Evolutionary conservation across 495 filamentous ascomycete species (phyloP).

Genomic region (Aspergillus baeticus): DNA sequence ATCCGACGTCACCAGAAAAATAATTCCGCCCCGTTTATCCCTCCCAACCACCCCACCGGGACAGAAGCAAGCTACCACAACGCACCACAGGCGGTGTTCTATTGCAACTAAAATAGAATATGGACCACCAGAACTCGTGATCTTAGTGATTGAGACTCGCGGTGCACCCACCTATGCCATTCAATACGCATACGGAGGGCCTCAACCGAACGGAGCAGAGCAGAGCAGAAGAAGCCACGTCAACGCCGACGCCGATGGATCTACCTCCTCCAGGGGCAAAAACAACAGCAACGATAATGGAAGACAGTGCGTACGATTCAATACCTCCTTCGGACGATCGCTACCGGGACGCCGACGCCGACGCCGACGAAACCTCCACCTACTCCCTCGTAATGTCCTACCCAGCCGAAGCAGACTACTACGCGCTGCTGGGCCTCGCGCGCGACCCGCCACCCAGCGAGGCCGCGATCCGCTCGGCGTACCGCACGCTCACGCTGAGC

Average conservation of each 20-base stretch:
- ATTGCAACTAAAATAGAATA: neutral
- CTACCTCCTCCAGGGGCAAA: no score
- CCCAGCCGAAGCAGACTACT: conserved; percentile 44
- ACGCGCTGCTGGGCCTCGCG: conserved; percentile 50
- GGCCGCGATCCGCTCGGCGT: conserved; percentile 51
- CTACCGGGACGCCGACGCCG: neutral
- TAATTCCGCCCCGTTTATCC: neutral
- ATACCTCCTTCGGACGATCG: neutral
- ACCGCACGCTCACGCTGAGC: conserved; percentile 50
- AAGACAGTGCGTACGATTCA: no score
- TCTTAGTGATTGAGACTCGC: neutral
- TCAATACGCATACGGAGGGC: no score
- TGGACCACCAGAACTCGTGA: neutral
- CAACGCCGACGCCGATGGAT: no score
- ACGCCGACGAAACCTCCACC: conserved; percentile 8
- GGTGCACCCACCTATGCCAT: no score
- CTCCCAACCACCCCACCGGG: neutral
- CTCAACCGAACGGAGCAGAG: no score
- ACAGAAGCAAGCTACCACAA: neutral
- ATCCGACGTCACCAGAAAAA: conserved; percentile 15
- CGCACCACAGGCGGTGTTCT: neutral
- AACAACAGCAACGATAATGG: no score
- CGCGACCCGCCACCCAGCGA: conserved; percentile 44
- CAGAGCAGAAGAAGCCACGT: no score
- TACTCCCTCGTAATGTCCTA: conserved; percentile 22